Evolutionary conservation across 495 filamentous ascomycete genomes (phyloP).

Genomic region (Pyronema omphalodes): DNA sequence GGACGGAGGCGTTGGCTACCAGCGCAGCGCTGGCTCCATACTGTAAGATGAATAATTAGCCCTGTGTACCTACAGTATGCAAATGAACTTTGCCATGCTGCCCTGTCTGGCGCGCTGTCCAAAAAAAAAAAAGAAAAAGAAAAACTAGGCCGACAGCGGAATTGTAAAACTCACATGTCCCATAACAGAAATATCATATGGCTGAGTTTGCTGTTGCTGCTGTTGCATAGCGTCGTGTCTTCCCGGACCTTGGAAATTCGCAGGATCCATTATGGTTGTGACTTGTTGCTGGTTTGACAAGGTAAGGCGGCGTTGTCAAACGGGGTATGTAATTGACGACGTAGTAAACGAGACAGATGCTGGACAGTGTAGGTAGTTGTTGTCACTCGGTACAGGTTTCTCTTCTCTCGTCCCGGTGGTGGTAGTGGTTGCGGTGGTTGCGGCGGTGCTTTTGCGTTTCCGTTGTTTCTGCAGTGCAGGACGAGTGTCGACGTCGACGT

Average conservation of each 20-base stretch:
- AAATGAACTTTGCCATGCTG: background rate
- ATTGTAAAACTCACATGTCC: constrained; percentile 22
- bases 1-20: constrained; percentile 32
- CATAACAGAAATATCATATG: constrained; percentile 24
- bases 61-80: background rate
- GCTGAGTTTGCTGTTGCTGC: constrained; percentile 21
- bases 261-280: constrained; percentile 13
- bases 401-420: background rate
- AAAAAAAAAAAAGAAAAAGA: no score
- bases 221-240: constrained; percentile 24
- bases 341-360: background rate
- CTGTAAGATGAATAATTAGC: constrained; percentile 8
- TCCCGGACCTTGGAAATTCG: constrained; percentile 19
- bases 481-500: background rate
- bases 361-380: background rate
- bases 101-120: no score
- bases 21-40: constrained; percentile 30
- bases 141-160: background rate
- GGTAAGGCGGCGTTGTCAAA: background rate
- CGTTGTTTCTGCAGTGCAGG: background rate
- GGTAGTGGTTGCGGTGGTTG: background rate
- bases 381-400: no score
- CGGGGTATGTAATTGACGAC: background rate
- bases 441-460: background rate
- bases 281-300: background rate